Base-by-base conservation (phyloP, 2,329 filamentous ascomycete species). In the Ceratocystis lukuohia region DNA sequence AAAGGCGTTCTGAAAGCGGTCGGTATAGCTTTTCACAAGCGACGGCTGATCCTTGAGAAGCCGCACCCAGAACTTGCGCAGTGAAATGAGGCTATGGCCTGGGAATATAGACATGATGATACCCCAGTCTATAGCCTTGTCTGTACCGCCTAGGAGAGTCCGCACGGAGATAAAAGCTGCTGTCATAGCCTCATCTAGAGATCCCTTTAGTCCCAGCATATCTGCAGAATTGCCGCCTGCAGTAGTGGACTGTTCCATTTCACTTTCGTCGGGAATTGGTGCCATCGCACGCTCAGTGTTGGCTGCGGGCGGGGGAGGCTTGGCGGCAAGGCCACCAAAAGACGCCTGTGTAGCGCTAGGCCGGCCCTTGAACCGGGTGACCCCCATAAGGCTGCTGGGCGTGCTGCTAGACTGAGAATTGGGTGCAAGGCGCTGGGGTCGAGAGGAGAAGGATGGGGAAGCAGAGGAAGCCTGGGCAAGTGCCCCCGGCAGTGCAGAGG, bases 1-100 rank as follows among this genome's bases (percentile, higher is more conserved):
- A 70, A 89, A 89, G 6, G 78, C 79, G 17, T 82, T 77, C 70
- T 88, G 85, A 69, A 93, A 89, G 61, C 83, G 81, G 5, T 79
- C 76, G 4, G 83, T 84, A 33, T 74, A 73, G 61, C 67, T 67
- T 5, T 57, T 53, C 22, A 70, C 25, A 22, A 70, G 63, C 20
- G 67, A 64, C 4, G 63, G 46, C 28, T 66, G 66, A 25, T 70
- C 68, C 64, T 69, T 69, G 17, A 62, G 61, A 57, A 88, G 72
- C 50, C 80, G 80, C 3, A 82, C 76, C 84, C 85, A 88, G 66
- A 82, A 81, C 62, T 78, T 80, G 25, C 79, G 79, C 46, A 88
- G 73, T 12, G 77, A 77, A 33, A 77, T 79, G 12, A 84, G 74
- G 4, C 78, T 80, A 63, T 79, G 77, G 15, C 78, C 76, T 0